Conservation (phyloP, 1,139 yeast species). For the Saccharomyces hybrid region DNA sequence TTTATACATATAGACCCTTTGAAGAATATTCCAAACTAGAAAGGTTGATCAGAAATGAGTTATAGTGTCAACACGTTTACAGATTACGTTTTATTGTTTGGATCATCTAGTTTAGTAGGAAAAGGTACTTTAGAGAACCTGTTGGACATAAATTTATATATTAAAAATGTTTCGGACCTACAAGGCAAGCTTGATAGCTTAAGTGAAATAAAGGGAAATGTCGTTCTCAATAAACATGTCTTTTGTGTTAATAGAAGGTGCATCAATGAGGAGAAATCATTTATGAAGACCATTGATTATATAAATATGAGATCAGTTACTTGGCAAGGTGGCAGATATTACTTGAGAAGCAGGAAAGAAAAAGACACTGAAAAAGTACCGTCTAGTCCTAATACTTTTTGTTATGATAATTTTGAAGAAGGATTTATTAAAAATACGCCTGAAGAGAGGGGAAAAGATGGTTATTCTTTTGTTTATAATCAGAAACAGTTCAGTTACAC, state of each 20-base stretch:
- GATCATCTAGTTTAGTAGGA: conserved; percentile 14
- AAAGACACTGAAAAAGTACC: background rate
- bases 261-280: background rate
- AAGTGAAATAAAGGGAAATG: background rate
- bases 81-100: conserved; percentile 11
- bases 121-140: conserved; percentile 9
- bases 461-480: background rate
- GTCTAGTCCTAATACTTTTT: background rate
- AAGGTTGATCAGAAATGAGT: background rate
- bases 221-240: background rate
- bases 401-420: background rate
- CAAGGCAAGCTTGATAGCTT: conserved; percentile 4
- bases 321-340: background rate
- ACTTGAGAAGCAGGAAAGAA: background rate
- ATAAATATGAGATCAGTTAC: background rate
- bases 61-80: conserved; percentile 3
- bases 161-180: conserved; percentile 6
- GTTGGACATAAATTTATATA: conserved; percentile 8
- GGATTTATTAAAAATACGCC: background rate
- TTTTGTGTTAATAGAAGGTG: conserved; percentile 5
- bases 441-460: background rate
- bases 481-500: background rate
- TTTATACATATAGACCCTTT: too few species aligned
- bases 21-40: background rate
- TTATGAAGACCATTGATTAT: background rate